Base-by-base conservation (phyloP, 1,284 basidiomycete species). In the Mycosarcoma mackinlayi region DNA sequence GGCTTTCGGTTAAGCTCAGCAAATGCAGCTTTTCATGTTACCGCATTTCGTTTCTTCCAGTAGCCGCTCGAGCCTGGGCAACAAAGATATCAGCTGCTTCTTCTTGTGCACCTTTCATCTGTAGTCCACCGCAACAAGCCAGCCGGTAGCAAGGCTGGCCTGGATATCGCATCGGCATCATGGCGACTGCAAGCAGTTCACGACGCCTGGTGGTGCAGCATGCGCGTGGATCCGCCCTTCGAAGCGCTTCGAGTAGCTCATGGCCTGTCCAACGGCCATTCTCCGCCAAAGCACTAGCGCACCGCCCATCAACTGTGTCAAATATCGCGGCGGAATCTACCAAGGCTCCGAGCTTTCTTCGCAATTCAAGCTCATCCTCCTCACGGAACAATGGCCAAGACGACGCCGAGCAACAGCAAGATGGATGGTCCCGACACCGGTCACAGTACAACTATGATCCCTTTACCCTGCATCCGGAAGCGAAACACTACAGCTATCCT, bases 361-460 rank as follows among this genome's bases (percentile, higher is more conserved):
- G 60, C 4, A 6, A 50, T n/a, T 35, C 53, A 4, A 54, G 50
- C 25, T 50, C 59, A 0, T 23, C 27, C 5, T 49, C 55, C 2
- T 45, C 41, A 4, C 27, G 23, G 10, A 53, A 47, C 3, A n/a
- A n/a, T n/a, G n/a, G n/a, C n/a, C n/a, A n/a, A n/a, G 33, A 51
- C 6, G 33, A 49, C 2, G 16, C 14, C 5, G 40, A 53, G 9
- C 28, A 30, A 10, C 39, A 50, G 16, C 3, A 49, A 9, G 68
- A 71, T 8, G 52, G 27, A 27, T 72, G 63, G 63, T 50, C 50
- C 0, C 53, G 70, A 19, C 80, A 82, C 34, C 73, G 80, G 14
- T 44, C 72, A 6, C 80, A 82, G 44, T 82, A 79, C 76, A 82
- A 82, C 61, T 73, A 73, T 55, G 80, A 82, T 35, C 63, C 79